Evolutionary conservation across 768 basidiomycete genomes (phyloP).

Genomic region (Russula griseocarnosa): DNA sequence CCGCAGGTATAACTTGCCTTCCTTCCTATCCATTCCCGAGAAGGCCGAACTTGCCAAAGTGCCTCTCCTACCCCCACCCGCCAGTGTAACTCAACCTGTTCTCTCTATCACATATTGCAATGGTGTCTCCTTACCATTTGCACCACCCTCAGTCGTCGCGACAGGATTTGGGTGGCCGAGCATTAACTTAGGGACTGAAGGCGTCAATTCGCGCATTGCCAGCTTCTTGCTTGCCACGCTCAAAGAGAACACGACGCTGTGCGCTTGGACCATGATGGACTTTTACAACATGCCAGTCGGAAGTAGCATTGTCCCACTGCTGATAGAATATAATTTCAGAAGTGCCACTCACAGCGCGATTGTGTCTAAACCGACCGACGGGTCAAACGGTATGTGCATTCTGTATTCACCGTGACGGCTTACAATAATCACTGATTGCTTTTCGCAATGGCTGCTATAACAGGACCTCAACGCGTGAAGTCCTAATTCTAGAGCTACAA

Average conservation of each 20-base stretch:
- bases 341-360: background rate
- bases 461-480: background rate
- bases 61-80: conserved; percentile 45
- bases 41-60: conserved; percentile 59
- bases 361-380: background rate
- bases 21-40: conserved; percentile 80
- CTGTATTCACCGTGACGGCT: background rate
- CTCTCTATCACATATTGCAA: conserved; percentile 80
- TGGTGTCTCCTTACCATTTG: conserved; percentile 75
- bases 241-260: conserved; percentile 38
- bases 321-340: conserved; percentile 76
- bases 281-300: conserved; percentile 53
- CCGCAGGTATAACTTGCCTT: conserved; percentile 72
- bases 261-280: conserved; percentile 77
- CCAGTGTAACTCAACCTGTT: conserved; percentile 36
- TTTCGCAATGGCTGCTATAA: background rate
- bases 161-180: conserved; percentile 81
- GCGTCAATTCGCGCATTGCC: conserved; percentile 74
- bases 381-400: background rate
- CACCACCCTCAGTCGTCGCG: conserved; percentile 71
- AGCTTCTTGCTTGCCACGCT: conserved; percentile 65
- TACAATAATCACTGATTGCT: background rate
- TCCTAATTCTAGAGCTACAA: background rate
- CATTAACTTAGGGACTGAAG: conserved; percentile 75
- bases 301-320: conserved; percentile 52